Percentiles rank a stretch among this genome's conserved stretches.
Conservation (phyloP, 208 protist genomes). For the Leishmania aethiopica region DNA sequence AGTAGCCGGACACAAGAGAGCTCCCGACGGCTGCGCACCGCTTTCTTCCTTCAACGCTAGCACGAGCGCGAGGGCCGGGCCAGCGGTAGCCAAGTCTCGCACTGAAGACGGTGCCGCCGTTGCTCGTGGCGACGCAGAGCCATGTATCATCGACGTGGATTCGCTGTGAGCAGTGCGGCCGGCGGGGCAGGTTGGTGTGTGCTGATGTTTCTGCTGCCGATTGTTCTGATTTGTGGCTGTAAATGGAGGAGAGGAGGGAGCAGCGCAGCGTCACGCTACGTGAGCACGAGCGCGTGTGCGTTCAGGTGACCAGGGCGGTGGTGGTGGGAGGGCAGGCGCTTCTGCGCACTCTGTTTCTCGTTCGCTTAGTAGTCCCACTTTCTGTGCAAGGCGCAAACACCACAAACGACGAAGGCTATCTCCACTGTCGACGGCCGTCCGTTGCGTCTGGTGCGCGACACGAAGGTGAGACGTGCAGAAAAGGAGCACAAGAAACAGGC, state of each 20-base stretch:
- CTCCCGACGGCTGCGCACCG: neutral
- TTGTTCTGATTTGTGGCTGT: neutral
- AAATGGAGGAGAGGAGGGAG: neutral
- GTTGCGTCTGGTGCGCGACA: neutral
- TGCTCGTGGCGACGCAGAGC: neutral
- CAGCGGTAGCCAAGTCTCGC: neutral
- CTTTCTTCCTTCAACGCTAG: neutral
- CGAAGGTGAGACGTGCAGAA: neutral
- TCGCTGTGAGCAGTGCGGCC: neutral
- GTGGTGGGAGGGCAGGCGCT: neutral
- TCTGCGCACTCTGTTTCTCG: neutral
- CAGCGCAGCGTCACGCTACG: neutral
- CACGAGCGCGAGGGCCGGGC: neutral
- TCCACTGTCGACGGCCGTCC: neutral
- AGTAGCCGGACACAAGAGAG: conserved; percentile 7
- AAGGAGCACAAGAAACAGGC: neutral
- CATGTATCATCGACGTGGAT: conserved; percentile 5
- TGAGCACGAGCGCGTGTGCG: neutral
- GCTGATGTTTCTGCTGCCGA: neutral
- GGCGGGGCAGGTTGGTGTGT: neutral
- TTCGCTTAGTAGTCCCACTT: neutral
- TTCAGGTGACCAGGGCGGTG: neutral
- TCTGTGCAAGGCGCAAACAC: neutral
- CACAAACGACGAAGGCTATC: neutral
- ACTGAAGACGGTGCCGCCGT: neutral